Conservation (phyloP, 805 yeast genomes). For the Cyberlindnera americana region DNA sequence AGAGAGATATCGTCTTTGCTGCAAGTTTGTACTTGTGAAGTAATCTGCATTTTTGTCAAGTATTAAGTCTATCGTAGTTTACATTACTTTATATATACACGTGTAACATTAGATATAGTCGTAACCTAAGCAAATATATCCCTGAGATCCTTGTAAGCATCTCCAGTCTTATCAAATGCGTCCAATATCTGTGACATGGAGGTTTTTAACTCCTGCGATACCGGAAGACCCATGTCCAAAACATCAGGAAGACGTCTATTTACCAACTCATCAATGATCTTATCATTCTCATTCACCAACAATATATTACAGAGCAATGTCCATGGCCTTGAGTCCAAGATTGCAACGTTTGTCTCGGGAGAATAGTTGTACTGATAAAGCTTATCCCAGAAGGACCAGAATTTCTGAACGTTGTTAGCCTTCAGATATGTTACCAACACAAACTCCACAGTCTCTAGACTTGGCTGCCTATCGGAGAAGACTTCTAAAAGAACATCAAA, state of each 20-base stretch:
- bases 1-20: constrained; percentile 95
- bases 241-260: constrained; percentile 12
- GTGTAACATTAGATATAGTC: no score
- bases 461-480: constrained; percentile 7
- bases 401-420: constrained; percentile 14
- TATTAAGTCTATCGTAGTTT: no score
- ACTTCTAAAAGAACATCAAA: constrained; percentile 19
- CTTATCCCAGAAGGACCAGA: constrained; percentile 22
- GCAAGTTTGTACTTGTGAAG: constrained; percentile 78
- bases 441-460: constrained; percentile 13
- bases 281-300: constrained; percentile 15
- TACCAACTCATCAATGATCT: constrained; percentile 15
- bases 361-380: constrained; percentile 4
- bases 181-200: constrained; percentile 8
- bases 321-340: constrained; percentile 26
- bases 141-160: constrained; percentile 15
- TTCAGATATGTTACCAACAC: constrained; percentile 20
- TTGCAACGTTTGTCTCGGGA: not conserved
- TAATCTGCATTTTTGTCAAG: no score
- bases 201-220: constrained; percentile 6
- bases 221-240: constrained; percentile 5
- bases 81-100: constrained; percentile 6
- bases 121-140: not conserved
- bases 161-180: constrained; percentile 15
- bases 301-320: constrained; percentile 12